A percentile compares a stretch with the other conserved stretches of the same genome.
Conservation (phyloP, 2,329 filamentous ascomycete genomes). For the Xylariaceae sp. region DNA sequence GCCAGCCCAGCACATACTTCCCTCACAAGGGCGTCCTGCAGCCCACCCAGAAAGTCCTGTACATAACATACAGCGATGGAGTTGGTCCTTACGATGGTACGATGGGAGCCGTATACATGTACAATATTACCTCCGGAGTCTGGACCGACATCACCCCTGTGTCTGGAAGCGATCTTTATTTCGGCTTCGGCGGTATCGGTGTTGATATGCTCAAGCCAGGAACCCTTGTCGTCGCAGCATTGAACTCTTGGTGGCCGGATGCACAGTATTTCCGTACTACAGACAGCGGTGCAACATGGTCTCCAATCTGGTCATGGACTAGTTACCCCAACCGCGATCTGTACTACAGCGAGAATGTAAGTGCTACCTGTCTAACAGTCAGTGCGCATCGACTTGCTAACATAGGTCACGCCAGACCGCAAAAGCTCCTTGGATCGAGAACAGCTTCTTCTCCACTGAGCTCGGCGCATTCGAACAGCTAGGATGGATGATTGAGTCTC, state of each 20-base stretch:
- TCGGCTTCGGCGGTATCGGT: conserved; percentile 55
- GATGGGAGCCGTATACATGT: conserved; percentile 52
- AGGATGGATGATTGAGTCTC: conserved; percentile 60
- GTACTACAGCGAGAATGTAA: conserved; percentile 45
- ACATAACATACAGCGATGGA: conserved; percentile 54
- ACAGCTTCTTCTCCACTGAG: conserved; percentile 45
- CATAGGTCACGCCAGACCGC: conserved; percentile 27
- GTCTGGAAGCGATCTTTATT: conserved; percentile 44
- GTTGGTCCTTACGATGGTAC: conserved; percentile 57
- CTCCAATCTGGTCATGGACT: conserved; percentile 51
- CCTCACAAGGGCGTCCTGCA: conserved; percentile 54
- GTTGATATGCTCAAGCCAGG: conserved; percentile 54
- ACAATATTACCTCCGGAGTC: conserved; percentile 45
- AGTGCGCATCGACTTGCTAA: neutral
- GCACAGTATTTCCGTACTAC: conserved; percentile 54
- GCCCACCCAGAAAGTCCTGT: conserved; percentile 50
- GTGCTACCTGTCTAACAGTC: neutral
- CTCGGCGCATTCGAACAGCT: conserved; percentile 38
- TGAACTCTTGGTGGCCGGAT: conserved; percentile 61
- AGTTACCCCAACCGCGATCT: conserved; percentile 43
- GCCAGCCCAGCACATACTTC: conserved; percentile 50
- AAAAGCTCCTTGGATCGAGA: conserved; percentile 53
- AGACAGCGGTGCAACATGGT: conserved; percentile 55
- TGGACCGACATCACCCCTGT: conserved; percentile 59
- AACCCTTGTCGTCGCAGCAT: conserved; percentile 53